These are phyloP conservation scores for Fusarium algeriense DNA, from an alignment of 2,329 filamentous ascomycete genomes.

Conservation along the genomic window DNA sequence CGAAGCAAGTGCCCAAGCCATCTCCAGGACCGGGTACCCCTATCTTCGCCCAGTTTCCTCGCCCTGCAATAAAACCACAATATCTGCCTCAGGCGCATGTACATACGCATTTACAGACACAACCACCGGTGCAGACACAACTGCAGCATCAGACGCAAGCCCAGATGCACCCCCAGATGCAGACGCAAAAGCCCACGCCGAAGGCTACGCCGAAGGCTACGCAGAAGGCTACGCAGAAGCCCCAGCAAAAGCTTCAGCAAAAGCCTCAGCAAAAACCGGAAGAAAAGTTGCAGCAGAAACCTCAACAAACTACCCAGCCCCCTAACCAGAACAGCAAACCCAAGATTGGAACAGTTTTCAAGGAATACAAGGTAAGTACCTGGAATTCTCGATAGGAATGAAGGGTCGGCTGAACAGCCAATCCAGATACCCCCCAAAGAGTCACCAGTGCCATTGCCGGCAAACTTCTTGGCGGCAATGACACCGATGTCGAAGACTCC, in stretches of 20 bases:
- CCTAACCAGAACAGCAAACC: conserved; percentile 37
- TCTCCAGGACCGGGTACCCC: not conserved
- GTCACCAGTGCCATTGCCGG: conserved; percentile 59
- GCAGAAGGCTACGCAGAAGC: not conserved
- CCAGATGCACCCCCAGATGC: not conserved
- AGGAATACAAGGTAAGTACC: conserved; percentile 52
- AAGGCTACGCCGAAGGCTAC: not conserved
- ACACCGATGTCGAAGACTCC: conserved; percentile 46
- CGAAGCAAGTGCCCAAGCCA: conserved; percentile 2
- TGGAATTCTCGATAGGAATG: conserved; percentile 42
- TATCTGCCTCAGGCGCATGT: conserved; percentile 25
- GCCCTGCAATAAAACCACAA: conserved; percentile 41
- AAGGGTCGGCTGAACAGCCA: conserved; percentile 48
- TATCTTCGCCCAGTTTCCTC: conserved; percentile 20
- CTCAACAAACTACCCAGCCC: conserved; percentile 17
- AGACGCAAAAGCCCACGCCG: not conserved
- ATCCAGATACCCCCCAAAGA: conserved; percentile 55
- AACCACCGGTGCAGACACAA: not conserved
- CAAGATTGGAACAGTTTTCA: conserved; percentile 44
- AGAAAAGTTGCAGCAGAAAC: not conserved
- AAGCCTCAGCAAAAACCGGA: conserved; percentile 1
- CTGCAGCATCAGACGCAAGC: not conserved
- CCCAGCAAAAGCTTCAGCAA: not conserved
- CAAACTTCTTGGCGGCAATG: conserved; percentile 59
- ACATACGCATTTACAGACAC: conserved; percentile 4